Evolutionary conservation across 441 rosid genomes (phyloP), one percentile per base, ranked within the genome.

Genomic region (Jatropha podagrica): DNA sequence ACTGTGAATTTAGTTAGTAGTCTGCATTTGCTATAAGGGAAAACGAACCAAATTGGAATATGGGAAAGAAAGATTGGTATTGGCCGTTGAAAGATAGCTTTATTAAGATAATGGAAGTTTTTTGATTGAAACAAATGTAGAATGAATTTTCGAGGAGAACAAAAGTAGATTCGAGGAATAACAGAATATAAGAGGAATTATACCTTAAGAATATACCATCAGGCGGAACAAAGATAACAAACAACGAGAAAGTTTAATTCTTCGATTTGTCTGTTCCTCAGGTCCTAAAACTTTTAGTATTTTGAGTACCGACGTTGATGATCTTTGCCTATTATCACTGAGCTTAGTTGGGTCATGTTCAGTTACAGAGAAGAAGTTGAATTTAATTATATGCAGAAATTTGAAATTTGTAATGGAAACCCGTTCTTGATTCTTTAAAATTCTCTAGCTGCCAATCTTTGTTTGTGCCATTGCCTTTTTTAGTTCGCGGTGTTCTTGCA

Each of bases 141-240:
- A 32, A 32, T 2, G 48, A 54, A 37, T 1, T 5, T 7, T 15
- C 55, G 44, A 26, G 68, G 59, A 26, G 27, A 61, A 9, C 8
- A 5, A 20, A 14, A 59, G 59, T 17, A 37, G 58, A 60, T 72
- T 63, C 75, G 12, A 20, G 64, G 70, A 74, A 63, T 63, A 48
- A 17, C 49, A 52, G 88, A 54, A 81, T 79, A 74, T 59, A 17
- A 4, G 3, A 7, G 42, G 18, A 80, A 68, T 76, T 76, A 84
- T 84, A 42, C 83, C 26, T 17, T 26, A 0, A 42, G 85, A 63
- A 86, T 83, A 84, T 84, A 49, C 70, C 3, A 4, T 61, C 15
- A 23, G 9, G n/a, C 23, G 26, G 26, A 17, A 55, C 63, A 59
- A 59, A 1, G 32, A 0, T 42, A 5, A 42, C 46, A 42, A 42